A percentile compares a stretch with the other conserved stretches of the same genome.
These are phyloP conservation scores for Colletotrichum destructivum DNA, from an alignment of 2,329 filamentous ascomycete species.

Conservation along the genomic window DNA sequence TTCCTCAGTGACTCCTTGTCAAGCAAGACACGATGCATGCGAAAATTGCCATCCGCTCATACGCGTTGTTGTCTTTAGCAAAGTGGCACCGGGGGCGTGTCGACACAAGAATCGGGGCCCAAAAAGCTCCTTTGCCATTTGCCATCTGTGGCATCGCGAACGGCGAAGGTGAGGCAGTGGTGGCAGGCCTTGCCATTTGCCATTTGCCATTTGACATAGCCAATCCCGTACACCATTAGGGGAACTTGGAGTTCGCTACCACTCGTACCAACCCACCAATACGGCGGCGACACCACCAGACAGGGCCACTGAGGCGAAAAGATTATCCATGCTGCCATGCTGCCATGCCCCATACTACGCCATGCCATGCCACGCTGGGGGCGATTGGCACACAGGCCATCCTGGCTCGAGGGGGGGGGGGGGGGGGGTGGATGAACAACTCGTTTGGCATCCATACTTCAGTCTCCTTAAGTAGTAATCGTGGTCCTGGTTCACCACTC, in stretches of 20 bases:
- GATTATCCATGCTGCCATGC: conserved; percentile 30
- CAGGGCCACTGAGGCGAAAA: conserved; percentile 26
- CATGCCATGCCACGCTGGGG: conserved; percentile 40
- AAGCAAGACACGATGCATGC: conserved; percentile 26
- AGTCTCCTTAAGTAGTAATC: not conserved
- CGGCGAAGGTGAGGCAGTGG: conserved; percentile 12
- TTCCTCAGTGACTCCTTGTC: conserved; percentile 16
- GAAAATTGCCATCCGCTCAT: conserved; percentile 20
- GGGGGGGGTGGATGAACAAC: conserved; percentile 38
- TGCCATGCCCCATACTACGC: conserved; percentile 29
- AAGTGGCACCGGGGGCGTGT: conserved; percentile 23
- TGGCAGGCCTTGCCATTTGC: conserved; percentile 11
- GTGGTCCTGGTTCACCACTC: conserved; percentile 27
- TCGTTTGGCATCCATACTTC: conserved; percentile 30
- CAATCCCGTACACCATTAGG: not conserved
- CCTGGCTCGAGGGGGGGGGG: conserved; percentile 29
- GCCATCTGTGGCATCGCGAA: conserved; percentile 10
- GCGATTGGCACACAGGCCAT: conserved; percentile 34
- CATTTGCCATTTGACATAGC: conserved; percentile 23
- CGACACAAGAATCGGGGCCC: conserved; percentile 8
- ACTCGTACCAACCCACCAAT: conserved; percentile 1
- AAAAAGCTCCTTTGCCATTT: conserved; percentile 8
- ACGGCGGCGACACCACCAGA: conserved; percentile 1
- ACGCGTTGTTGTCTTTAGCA: conserved; percentile 17
- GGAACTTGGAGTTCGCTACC: not conserved